These are phyloP conservation scores for Diaporthe citrichinensis DNA, from an alignment of 2,329 filamentous ascomycete species.

Conservation along the genomic window DNA sequence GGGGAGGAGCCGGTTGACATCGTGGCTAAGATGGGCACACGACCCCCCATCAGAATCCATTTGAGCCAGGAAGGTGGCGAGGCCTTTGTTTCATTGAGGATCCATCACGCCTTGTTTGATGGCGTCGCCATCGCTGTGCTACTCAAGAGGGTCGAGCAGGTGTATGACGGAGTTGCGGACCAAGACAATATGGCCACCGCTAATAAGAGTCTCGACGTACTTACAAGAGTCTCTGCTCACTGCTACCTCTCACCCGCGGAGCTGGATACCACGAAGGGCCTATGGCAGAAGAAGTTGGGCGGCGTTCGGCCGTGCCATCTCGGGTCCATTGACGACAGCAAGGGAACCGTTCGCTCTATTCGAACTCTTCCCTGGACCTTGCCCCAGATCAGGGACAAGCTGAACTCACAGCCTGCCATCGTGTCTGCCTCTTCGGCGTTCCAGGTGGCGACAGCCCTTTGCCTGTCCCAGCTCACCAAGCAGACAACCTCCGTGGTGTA, in stretches of 20 bases:
- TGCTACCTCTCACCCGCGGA: constrained; percentile 21
- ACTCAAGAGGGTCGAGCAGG: constrained; percentile 40
- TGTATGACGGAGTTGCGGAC: constrained; percentile 17
- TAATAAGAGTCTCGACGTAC: constrained; percentile 20
- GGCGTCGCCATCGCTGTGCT: constrained; percentile 43
- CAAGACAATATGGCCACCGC: background rate
- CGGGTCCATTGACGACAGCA: constrained; percentile 26
- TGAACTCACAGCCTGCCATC: constrained; percentile 22
- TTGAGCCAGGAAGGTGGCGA: constrained; percentile 26
- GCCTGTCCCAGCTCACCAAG: constrained; percentile 41
- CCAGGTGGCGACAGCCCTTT: constrained; percentile 43
- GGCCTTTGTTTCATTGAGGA: constrained; percentile 41
- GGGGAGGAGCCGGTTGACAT: constrained; percentile 28
- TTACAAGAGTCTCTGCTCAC: constrained; percentile 31
- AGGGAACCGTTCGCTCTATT: constrained; percentile 17
- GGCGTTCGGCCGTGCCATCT: constrained; percentile 27
- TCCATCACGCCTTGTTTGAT: constrained; percentile 47
- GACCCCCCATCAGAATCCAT: constrained; percentile 38
- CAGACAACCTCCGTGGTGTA: constrained; percentile 40
- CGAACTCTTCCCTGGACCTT: constrained; percentile 34
- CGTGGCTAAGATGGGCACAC: constrained; percentile 34
- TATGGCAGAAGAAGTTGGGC: constrained; percentile 34
- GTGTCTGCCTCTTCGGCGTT: constrained; percentile 41
- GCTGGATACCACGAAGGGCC: constrained; percentile 12
- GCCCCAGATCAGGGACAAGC: constrained; percentile 33